These are phyloP conservation scores for Quercus suber DNA, from an alignment of 306 rosid species.

Conservation along the genomic window DNA sequence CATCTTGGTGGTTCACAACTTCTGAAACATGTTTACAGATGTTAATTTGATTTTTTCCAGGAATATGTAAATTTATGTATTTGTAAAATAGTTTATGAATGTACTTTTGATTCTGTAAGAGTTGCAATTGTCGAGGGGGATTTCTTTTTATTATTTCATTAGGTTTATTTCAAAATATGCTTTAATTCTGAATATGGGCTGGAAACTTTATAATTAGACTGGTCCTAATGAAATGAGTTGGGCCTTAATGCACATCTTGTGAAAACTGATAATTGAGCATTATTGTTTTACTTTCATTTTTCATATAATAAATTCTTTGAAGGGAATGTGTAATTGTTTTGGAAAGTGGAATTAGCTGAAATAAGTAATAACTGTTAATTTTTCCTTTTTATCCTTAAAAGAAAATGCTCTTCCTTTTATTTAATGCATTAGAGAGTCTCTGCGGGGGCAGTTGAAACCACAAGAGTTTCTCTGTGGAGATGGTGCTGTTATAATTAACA, in stretches of 20 bases:
- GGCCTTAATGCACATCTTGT: background rate
- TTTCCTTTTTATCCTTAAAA: background rate
- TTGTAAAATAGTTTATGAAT: background rate
- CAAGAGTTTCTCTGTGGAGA: background rate
- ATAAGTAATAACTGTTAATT: background rate
- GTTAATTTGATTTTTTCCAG: background rate
- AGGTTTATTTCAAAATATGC: background rate
- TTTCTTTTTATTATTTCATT: background rate
- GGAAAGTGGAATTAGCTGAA: background rate
- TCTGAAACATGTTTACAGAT: background rate
- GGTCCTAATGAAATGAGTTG: background rate
- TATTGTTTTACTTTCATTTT: background rate
- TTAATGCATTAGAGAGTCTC: background rate
- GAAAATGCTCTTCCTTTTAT: background rate
- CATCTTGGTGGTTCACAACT: background rate
- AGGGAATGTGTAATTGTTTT: background rate
- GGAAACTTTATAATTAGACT: background rate
- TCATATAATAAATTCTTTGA: background rate
- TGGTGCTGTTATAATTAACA: background rate
- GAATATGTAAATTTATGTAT: background rate
- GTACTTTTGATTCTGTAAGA: background rate
- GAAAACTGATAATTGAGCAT: background rate
- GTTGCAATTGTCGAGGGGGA: background rate
- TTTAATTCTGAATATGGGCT: background rate
- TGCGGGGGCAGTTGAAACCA: background rate